Evolutionary conservation across 2,329 filamentous ascomycete species (phyloP).

Genomic region (Botryotinia convoluta): DNA sequence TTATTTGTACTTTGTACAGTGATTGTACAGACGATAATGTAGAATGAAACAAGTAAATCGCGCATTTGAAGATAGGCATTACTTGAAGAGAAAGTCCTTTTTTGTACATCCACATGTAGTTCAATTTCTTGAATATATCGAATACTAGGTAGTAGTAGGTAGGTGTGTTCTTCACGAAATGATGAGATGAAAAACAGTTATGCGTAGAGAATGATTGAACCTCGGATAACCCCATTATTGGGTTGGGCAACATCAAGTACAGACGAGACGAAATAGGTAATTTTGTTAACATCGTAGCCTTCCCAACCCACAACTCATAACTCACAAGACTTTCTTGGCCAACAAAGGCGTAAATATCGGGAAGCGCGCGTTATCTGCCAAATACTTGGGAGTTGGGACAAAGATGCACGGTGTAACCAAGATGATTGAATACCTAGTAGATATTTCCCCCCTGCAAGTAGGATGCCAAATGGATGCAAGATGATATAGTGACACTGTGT

Average conservation of each 20-base stretch:
- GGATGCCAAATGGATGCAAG: background rate
- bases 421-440: background rate
- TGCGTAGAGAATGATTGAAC: background rate
- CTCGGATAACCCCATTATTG: background rate
- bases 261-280: background rate
- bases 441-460: background rate
- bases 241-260: background rate
- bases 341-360: slow-evolving; percentile 3
- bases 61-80: background rate
- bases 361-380: slow-evolving; percentile 17
- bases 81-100: background rate
- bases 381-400: background rate
- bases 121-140: background rate
- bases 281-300: background rate
- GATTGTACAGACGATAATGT: slow-evolving; percentile 9
- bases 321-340: background rate
- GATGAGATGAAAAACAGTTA: background rate
- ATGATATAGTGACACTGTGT: background rate
- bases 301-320: background rate
- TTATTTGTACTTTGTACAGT: background rate
- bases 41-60: slow-evolving; percentile 7
- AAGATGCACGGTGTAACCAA: background rate
- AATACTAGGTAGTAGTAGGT: background rate
- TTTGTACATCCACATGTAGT: background rate
- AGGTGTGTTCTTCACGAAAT: background rate